These are phyloP conservation scores for Pseudocercospora musae DNA, from an alignment of 2,329 filamentous ascomycete species.

Conservation along the genomic window DNA sequence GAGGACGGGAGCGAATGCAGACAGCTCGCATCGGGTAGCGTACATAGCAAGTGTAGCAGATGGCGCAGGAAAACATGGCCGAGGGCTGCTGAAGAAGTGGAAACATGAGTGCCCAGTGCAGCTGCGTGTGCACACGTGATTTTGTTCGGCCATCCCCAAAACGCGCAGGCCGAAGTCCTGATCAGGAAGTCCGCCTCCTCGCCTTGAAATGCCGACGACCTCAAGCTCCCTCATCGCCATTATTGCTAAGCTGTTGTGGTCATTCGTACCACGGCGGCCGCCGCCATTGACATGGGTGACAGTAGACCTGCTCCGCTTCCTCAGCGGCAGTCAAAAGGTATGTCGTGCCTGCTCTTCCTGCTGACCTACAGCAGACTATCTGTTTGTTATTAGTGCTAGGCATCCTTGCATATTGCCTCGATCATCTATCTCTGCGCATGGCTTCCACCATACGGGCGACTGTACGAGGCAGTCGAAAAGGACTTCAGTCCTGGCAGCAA, in stretches of 20 bases:
- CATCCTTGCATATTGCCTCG: background rate
- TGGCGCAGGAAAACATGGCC: background rate
- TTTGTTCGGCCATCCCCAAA: background rate
- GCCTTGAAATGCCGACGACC: conserved; percentile 1
- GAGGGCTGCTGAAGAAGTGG: background rate
- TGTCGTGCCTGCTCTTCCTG: background rate
- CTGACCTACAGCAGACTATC: background rate
- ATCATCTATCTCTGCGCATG: conserved; percentile 5
- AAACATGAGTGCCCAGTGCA: too few species aligned
- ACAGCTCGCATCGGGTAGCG: background rate
- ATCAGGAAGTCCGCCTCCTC: background rate
- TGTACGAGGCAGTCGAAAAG: conserved; percentile 10
- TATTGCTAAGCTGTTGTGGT: background rate
- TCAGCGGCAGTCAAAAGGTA: background rate
- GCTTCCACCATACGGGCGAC: conserved; percentile 4
- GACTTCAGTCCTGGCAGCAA: background rate
- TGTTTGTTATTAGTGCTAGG: background rate
- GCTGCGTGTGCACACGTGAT: background rate
- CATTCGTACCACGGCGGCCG: background rate
- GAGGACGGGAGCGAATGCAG: background rate
- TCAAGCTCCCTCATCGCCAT: background rate
- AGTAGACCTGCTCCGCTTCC: conserved; percentile 1
- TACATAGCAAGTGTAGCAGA: too few species aligned
- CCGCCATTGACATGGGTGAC: conserved; percentile 2
- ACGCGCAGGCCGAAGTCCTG: background rate